Base-by-base conservation (phyloP, 148 eudicot species). In the Vaccinium vitisidaea region DNA sequence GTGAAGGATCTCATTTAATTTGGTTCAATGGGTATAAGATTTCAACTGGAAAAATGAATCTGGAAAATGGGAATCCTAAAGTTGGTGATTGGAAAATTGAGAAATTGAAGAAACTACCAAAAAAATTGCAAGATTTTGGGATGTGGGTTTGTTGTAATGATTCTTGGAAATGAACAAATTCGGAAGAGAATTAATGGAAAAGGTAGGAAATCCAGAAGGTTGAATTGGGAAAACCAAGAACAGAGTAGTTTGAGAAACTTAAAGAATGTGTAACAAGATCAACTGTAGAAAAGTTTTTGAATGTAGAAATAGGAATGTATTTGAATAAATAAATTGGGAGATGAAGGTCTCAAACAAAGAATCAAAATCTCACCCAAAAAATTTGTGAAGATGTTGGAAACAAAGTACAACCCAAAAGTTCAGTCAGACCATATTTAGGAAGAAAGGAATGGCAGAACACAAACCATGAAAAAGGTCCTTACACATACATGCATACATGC, bases 1-100 rank as follows among this genome's bases (percentile, higher is more conserved):
- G 93, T 81, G 78, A 91, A 85, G 50, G 88, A 89, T 80, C 90
- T 86, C 94, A 95, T 91, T 82, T 55, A 77, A 78, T 92, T 84
- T 88, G 89, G 56, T 85, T 56, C 39, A 65, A 25, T 25, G 63
- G 10, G 61, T 5, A 73, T 16, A 43, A 25, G 5, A 84, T 55
- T 88, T 36, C 6, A 71, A 61, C 23, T 58, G 76, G 56, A 18
- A 59, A 80, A 88, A 88, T 84, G 86, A 27, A 13, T 12, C 4
- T 25, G 39, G 39, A 65, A 65, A 69, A 69, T 69, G 43, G 74
- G 18, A 69, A 69, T 69, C 19, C 39, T 30, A 13, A 69, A 13
- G 39, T 27, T 69, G 74, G 74, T 88, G 12, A 88, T 84, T n/a
- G 86, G 85, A 27, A 85, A 14, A 85, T 5, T 43, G 82, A 88